Evolutionary conservation across 305 asterid species (phyloP).

Genomic region (Fraxinus dipetala): DNA sequence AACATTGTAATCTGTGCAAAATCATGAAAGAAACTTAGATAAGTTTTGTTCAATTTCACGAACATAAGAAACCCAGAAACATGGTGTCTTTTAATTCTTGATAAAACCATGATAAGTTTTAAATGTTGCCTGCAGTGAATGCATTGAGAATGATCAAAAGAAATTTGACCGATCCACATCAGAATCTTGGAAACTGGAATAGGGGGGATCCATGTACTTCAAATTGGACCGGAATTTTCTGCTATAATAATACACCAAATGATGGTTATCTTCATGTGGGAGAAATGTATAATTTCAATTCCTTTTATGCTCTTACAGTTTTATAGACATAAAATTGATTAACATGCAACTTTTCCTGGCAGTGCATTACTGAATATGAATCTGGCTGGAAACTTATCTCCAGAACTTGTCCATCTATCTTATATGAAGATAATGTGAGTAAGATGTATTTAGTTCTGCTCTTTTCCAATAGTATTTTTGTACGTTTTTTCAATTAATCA

Average conservation of each 20-base stretch:
- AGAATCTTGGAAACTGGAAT: slow-evolving; percentile 58
- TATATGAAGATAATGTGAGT: slow-evolving; percentile 68
- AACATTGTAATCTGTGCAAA: background rate
- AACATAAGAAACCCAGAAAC: no score
- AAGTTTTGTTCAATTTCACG: background rate
- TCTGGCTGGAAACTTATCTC: slow-evolving; percentile 72
- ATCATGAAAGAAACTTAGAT: background rate
- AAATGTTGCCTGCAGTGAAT: slow-evolving; percentile 44
- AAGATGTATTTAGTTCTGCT: slow-evolving; percentile 10
- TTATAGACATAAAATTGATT: background rate
- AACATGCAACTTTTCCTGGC: slow-evolving; percentile 21
- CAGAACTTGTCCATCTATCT: slow-evolving; percentile 69
- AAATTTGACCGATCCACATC: slow-evolving; percentile 50
- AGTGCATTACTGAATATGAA: slow-evolving; percentile 52
- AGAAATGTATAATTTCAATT: slow-evolving; percentile 59
- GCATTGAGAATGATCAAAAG: slow-evolving; percentile 55
- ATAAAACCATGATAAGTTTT: slow-evolving; percentile 3
- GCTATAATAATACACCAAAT: slow-evolving; percentile 47
- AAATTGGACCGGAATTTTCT: slow-evolving; percentile 66
- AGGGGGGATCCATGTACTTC: slow-evolving; percentile 76
- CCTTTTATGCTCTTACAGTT: background rate
- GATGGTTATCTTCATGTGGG: slow-evolving; percentile 62
- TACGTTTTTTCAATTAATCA: background rate
- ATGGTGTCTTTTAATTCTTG: slow-evolving; percentile 1
- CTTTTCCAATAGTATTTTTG: background rate